Evolutionary conservation across 2,329 filamentous ascomycete species (phyloP), one percentile per base, ranked within the genome.

Genomic region (Diaporthe sp.): DNA sequence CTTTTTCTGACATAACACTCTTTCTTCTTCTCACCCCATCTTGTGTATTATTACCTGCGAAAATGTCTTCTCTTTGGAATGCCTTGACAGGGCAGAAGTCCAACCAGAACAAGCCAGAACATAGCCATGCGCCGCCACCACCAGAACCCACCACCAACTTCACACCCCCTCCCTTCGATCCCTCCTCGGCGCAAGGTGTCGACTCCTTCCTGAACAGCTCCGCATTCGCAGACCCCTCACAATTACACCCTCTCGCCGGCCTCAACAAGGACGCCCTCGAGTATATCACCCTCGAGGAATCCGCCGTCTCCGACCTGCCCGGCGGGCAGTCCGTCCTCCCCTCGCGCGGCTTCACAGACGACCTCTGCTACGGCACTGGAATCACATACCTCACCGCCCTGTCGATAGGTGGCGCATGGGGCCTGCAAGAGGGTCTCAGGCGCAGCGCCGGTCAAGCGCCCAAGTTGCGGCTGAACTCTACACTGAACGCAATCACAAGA

Each of bases 321-420:
- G 96, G 95, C 81, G 90, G 92, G 75, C 94, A 94, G 82, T 97
- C 96, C 56, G 93, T 96, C 71, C 90, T 99, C 71, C 97, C 97
- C 56, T 98, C 96, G 73, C 93, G 97, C 83, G 97, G 97, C 82
- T 99, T 97, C 92, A 97, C 96, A 75, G 97, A 99, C 82, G 97
- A 99, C 84, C 91, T 99, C 75, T 98, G 97, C 86, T 99, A 99
- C 84, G 97, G 97, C 81, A 97, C 97, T 30, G 97, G 97, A 79
- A 92, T 96, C 76, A 98, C 95, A 81, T 99, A 99, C 83, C 88
- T 99, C 75, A 88, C 94, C n/a, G 97, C 94, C 9, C 87, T 99
- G 80, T 90, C 93, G 53, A 82, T 97, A 78, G 97, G 97, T 83
- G 97, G 97, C 78, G 92, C 91, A 73, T 98, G 96, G 96, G 97